A percentile compares a stretch with the other conserved stretches of the same genome.
Conservation (phyloP, 2,329 filamentous ascomycete species). For the Gnomoniopsis smithogilvyi region DNA sequence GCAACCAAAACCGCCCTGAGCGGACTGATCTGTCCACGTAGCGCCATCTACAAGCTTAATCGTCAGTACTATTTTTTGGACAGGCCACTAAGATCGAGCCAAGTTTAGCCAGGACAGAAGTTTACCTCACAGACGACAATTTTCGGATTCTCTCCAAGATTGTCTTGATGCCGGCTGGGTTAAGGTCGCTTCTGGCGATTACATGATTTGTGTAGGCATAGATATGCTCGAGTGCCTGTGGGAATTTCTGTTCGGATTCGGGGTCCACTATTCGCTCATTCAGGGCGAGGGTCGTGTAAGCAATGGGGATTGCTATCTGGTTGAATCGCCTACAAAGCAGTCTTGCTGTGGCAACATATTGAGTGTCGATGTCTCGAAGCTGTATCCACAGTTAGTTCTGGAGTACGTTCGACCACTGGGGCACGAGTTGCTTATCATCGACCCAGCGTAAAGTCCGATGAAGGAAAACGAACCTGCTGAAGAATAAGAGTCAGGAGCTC, state of each 20-base stretch:
- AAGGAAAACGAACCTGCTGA: conserved; percentile 31
- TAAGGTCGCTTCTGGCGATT: conserved; percentile 36
- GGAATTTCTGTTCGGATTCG: conserved; percentile 30
- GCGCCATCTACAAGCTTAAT: conserved; percentile 31
- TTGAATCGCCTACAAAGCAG: conserved; percentile 37
- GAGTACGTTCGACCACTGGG: too few species aligned
- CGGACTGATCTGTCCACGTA: conserved; percentile 31
- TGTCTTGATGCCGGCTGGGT: conserved; percentile 31
- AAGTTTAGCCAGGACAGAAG: neutral
- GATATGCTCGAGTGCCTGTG: conserved; percentile 33
- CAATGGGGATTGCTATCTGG: conserved; percentile 39
- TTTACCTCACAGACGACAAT: conserved; percentile 39
- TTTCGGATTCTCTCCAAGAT: conserved; percentile 33
- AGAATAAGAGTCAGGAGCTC: conserved; percentile 42
- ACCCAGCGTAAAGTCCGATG: neutral
- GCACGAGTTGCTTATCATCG: conserved; percentile 2
- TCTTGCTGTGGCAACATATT: conserved; percentile 33
- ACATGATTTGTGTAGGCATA: conserved; percentile 38
- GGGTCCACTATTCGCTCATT: conserved; percentile 35
- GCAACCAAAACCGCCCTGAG: conserved; percentile 31
- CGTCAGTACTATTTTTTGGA: neutral
- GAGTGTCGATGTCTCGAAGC: conserved; percentile 36
- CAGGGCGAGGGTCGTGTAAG: conserved; percentile 36
- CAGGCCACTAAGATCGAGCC: neutral
- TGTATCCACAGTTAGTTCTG: conserved; percentile 21